Evolutionary conservation across 805 yeast species (phyloP).

Genomic region (Blastobotrys americana): DNA sequence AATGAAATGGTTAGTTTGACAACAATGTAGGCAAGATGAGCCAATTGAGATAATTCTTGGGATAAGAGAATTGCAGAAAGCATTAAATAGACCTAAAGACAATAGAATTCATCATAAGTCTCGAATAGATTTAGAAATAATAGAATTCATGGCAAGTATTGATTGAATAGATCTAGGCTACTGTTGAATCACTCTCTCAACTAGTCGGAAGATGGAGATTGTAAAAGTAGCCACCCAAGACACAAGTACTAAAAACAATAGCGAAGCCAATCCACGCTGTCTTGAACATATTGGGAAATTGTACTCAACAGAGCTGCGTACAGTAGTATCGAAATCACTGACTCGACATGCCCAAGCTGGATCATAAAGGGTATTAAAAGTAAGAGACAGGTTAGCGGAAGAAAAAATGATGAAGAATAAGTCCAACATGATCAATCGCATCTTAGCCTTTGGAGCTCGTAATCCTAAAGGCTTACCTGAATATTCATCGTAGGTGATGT

Average conservation of each 20-base stretch:
- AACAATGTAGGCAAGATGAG: no score
- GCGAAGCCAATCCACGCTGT: conserved; percentile 71
- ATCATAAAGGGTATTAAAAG: conserved; percentile 79
- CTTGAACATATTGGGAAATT: conserved; percentile 58
- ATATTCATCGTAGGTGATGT: conserved; percentile 86
- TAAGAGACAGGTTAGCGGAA: conserved; percentile 77
- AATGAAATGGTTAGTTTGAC: no score
- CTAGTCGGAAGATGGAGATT: conserved; percentile 74
- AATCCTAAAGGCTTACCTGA: conserved; percentile 87
- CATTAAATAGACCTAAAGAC: no score
- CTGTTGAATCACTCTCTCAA: conserved; percentile 38
- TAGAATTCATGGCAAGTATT: no score
- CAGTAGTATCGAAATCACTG: conserved; percentile 33
- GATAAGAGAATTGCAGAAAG: no score
- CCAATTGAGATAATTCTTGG: no score
- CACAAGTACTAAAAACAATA: conserved; percentile 64
- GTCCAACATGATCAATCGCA: conserved; percentile 74
- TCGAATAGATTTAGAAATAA: no score
- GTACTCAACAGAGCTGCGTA: conserved; percentile 28
- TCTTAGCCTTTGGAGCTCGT: conserved; percentile 75
- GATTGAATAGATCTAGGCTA: no score
- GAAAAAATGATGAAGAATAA: conserved; percentile 80
- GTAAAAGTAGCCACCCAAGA: conserved; percentile 84
- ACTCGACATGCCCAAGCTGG: conserved; percentile 67
- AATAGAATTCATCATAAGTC: no score